A percentile compares a stretch with the other conserved stretches of the same genome.
These are phyloP conservation scores for Iris macrosiphon DNA, from an alignment of 106 monocot genomes.

Conservation along the genomic window DNA sequence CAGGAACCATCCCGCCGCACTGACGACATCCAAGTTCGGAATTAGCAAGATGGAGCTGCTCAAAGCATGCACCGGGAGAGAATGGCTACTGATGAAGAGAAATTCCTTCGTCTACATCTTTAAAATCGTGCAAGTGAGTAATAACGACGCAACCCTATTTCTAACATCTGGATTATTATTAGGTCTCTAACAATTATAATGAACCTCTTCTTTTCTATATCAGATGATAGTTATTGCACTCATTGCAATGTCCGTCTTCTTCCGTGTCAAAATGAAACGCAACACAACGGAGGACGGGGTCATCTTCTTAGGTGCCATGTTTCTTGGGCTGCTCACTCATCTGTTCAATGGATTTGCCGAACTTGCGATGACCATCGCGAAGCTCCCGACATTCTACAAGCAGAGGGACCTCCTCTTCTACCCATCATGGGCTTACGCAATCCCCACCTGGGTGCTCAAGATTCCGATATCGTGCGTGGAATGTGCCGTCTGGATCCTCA, in stretches of 20 bases:
- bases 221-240: conserved; percentile 23
- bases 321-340: conserved; percentile 28
- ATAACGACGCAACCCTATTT: not conserved
- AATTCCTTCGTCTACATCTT: conserved; percentile 71
- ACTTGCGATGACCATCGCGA: conserved; percentile 51
- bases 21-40: conserved; percentile 53
- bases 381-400: conserved; percentile 70
- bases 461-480: conserved; percentile 57
- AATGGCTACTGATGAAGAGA: conserved; percentile 51
- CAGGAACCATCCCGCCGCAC: conserved; percentile 57
- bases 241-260: conserved; percentile 50
- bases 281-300: conserved; percentile 20
- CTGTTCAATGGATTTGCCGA: conserved; percentile 63
- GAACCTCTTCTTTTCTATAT: not conserved
- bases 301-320: conserved; percentile 44
- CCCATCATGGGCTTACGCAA: conserved; percentile 55
- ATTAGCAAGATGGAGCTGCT: conserved; percentile 43
- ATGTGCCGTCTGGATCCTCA: conserved; percentile 28
- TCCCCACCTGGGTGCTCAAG: conserved; percentile 60
- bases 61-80: conserved; percentile 41
- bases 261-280: conserved; percentile 48
- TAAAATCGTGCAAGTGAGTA: conserved; percentile 30
- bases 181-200: not conserved
- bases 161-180: not conserved
- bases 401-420: conserved; percentile 59